Evolutionary conservation across 805 yeast species (phyloP), one percentile per base, ranked within the genome.

Genomic region (Scheffersomyces coipomensis): DNA sequence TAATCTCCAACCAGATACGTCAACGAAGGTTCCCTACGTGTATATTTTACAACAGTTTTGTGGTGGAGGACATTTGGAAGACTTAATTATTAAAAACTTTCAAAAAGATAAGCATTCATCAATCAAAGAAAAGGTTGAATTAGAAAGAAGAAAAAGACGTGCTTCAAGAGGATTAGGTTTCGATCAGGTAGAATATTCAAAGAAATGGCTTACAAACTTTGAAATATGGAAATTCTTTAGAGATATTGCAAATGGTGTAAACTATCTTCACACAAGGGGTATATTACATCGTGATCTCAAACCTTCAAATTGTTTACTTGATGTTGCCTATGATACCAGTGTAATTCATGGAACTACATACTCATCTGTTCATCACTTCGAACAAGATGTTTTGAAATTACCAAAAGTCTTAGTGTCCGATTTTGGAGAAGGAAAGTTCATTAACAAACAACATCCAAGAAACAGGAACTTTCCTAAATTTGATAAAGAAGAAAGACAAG

Each of bases 251-350:
- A 67, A 69, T 24, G 97, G 96, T 0, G 81, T 89, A 10, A 62
- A 72, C 30, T 85, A 85, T 54, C 65, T 89, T 39, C 97, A 89
- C 55, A 64, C 68, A 7, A 76, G 79, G 41, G 88, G 88, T 21
- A 80, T 88, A 22, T 75, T 89, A n/a, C 97, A 89, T 54, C 71
- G 97, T 22, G 97, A 89, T 58, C 67, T 89, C 45, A 89, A 89
- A 51, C 97, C 97, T 0, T 85, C 95, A 1, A 89, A 89, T 52
- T 88, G 96, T 62, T 66, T 89, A 19, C 62, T 89, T 35, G 78
- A 73, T 38, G 49, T 56, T 1, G 50, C 49, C 18, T 73, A 58
- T 37, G 44, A 34, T 6, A 33, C 23, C 13, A 44, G 37, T 8
- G 25, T 24, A 17, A 21, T 12, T 13, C 34, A 38, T 3, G 15